Conservation (phyloP, 2,329 filamentous ascomycete genomes). For the Keithomyces neogunnii region DNA sequence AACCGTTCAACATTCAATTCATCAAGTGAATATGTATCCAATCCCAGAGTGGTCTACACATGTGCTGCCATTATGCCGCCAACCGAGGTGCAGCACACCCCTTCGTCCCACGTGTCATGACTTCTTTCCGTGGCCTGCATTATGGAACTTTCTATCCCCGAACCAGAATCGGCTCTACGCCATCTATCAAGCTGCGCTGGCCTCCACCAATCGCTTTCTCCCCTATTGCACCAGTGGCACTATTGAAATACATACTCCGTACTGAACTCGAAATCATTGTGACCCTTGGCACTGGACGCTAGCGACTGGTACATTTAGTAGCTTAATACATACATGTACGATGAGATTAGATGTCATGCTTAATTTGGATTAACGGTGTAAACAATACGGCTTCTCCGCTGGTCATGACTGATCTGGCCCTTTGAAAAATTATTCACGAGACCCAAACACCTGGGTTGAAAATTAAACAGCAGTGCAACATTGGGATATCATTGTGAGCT, state of each 20-base stretch:
- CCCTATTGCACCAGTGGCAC: conserved; percentile 6
- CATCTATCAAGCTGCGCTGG: conserved; percentile 14
- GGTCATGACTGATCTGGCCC: too few species aligned
- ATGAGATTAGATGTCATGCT: not conserved
- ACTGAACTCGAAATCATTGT: not conserved
- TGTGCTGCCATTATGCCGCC: conserved; percentile 13
- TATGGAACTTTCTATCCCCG: conserved; percentile 15
- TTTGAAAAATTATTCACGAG: too few species aligned
- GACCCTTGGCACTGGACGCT: conserved; percentile 7
- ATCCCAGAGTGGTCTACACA: conserved; percentile 13
- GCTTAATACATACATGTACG: not conserved
- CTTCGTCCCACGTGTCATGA: conserved; percentile 16
- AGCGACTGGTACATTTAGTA: conserved; percentile 12
- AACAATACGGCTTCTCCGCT: too few species aligned
- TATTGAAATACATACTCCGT: not conserved
- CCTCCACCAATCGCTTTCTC: conserved; percentile 12
- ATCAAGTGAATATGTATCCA: conserved; percentile 16
- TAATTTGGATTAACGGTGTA: too few species aligned
- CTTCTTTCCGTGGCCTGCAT: conserved; percentile 16
- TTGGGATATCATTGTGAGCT: too few species aligned
- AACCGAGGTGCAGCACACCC: conserved; percentile 13
- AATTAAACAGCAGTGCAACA: too few species aligned
- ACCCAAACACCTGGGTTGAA: too few species aligned
- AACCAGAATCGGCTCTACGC: conserved; percentile 12
- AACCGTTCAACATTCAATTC: not conserved